Evolutionary conservation across 768 basidiomycete species (phyloP), one percentile per base, ranked within the genome.

Genomic region (Paxillus involutus): DNA sequence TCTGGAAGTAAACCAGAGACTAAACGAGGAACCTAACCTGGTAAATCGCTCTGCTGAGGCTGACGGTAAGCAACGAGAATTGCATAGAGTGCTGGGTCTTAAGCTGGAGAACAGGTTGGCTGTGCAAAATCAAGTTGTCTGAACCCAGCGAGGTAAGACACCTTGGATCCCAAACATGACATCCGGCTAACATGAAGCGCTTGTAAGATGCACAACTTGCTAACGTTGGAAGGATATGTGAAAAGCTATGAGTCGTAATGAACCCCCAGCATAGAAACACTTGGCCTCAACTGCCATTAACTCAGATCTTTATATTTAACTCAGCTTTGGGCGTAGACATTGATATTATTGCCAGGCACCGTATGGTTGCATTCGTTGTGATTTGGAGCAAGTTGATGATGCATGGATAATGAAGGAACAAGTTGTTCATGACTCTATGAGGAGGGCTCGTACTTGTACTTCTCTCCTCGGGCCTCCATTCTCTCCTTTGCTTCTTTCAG

Each of bases 381-480:
- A 46, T 40, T 49, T 26, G 21, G 35, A 21, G 33, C 12, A 46
- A 16, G 47, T 47, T 45, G 12, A 32, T 26, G 4, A 45, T 32
- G 29, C 9, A 32, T 45, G 29, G 16, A 16, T 32, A 36, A 42
- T 42, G 47, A 49, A 47, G 32, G 46, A 33, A 47, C 24, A 26
- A 30, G 13, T 29, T 44, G 49, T 13, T 29, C 14, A 44, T 32
- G 19, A 46, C 11, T 57, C 59, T 68, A 71, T 57, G 69, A 67
- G 52, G 80, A 76, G 26, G 88, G 80, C 65, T 88, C 84, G 66
- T 94, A 93, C 77, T 88, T 83, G 70, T 88, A 87, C 66, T 87
- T 84, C 75, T 95, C 94, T 47, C 91, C 93, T n/a, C 93, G 83
- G 12, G 88, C 92, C 64, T 94, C 91, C 90, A 97, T 91, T 58